Evolutionary conservation across 2,329 filamentous ascomycete genomes (phyloP), one percentile per base, ranked within the genome.

Genomic region (Stagonosporopsis vannaccii): DNA sequence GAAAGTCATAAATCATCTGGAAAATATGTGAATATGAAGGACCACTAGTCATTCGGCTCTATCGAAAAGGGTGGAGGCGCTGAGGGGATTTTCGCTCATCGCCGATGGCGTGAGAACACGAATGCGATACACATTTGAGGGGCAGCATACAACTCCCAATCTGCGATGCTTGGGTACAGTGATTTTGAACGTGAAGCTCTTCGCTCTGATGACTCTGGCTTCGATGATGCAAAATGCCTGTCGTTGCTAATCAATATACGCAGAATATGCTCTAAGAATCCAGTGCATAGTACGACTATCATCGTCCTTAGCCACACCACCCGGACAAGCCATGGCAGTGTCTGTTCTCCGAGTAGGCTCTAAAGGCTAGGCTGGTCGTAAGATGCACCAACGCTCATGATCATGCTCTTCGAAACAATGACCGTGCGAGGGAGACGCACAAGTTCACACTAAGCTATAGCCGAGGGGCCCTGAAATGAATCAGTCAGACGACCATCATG

Each of bases 401-500:
- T 19, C 22, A 15, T 13, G 23, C 12, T 33, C 44, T 39, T 36
- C 33, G n/a, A 26, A 39, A 41, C 19, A n/a, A 25, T 20, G 26
- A 36, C 35, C 42, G 28, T 41, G 36, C 50, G 26, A 46, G 12
- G 39, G 28, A 17, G 20, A 28, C 12, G 50, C 26, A 46, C 26
- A 28, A 35, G 32, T 12, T 12, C 12, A 35, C 20, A 43, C 22
- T n/a, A 47, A 39, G 36, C 19, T 15, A 11, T 30, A 36, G 35
- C 45, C 33, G 26, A 55, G n/a, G 33, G 6, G 30, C 30, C 45
- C 40, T 20, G 26, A 15, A 44, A 7, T 4, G 30, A 7, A 39
- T 40, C 40, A 28, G 40, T 56, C 41, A 45, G 45, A 36, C 40
- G 35, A 50, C 33, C 20, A 33, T n/a, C 11, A 23, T 8, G 33